Base-by-base conservation (phyloP, 2,329 filamentous ascomycete species). In the Ophiostoma tasmaniense region DNA sequence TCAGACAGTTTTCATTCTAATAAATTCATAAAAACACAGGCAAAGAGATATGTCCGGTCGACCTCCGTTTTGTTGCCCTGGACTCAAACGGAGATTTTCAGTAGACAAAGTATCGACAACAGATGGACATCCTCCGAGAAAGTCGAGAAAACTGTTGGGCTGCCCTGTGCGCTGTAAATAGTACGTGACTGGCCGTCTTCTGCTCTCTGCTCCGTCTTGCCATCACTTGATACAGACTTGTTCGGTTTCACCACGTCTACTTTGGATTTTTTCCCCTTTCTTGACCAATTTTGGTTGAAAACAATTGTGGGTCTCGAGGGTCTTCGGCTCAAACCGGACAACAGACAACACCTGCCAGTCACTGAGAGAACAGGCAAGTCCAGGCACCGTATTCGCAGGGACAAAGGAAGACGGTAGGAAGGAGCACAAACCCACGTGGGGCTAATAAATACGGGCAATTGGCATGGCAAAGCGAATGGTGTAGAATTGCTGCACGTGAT, bases 261-360 rank as follows among this genome's bases (percentile, higher is more conserved):
- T 5, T 52, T 52, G 5, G 52, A 25, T 37, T 67, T 66, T 69
- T 62, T 59, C 42, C 30, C 30, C 25, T 35, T 67, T 64, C 66
- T 55, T 20, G 11, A 11, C 22, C 10, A 10, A 39, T 70, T 67
- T 64, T 67, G 67, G 66, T 68, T 70, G 55, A 68, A 66, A 69
- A 30, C 13, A 61, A 8, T 59, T 37, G 14, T 62, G 52, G 50
- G 55, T 66, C 33, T 20, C 61, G 67, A 67, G 68, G 70, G 68
- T 67, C 69, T 42, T 71, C 70, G 70, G 70, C 66, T 71, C 67
- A 71, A 71, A 71, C 70, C 70, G 70, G 70, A 67, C 66, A 59
- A 39, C 0, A n/a, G 14, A 33, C 33, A 61, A 17, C 45, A 61
- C 14, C 8, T 17, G 50, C 50, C 50, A 25, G 22, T 22, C 33